phyloP scores from a whole-genome alignment of 495 filamentous ascomycete genomes.

The Penicillium lividum region DNA sequence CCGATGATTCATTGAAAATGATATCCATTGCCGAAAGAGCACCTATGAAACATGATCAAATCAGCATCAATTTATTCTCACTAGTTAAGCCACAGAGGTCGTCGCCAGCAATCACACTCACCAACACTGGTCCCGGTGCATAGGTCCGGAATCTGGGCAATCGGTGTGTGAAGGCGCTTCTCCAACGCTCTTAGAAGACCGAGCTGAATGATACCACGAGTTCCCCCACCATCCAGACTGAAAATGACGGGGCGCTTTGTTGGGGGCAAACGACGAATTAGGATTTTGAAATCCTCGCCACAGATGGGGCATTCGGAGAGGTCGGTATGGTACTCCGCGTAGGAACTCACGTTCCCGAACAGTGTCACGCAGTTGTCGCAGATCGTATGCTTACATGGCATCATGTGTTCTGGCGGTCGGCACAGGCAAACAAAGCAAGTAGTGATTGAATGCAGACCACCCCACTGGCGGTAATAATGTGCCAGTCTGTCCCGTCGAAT shows the following conservation, averaged over 20 bases:
- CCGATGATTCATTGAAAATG: slow-evolving; percentile 19
- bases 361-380: slow-evolving; percentile 32
- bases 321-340: slow-evolving; percentile 19
- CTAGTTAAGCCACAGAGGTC: not conserved
- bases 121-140: slow-evolving; percentile 53
- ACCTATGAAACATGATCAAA: too few relatives aligned
- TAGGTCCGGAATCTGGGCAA: slow-evolving; percentile 51
- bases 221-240: slow-evolving; percentile 59
- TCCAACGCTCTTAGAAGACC: slow-evolving; percentile 46
- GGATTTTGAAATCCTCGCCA: slow-evolving; percentile 33
- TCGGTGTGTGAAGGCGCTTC: slow-evolving; percentile 38
- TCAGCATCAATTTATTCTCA: too few relatives aligned
- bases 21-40: not conserved
- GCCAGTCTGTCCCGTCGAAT: too few relatives aligned
- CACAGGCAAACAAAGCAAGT: slow-evolving; percentile 33
- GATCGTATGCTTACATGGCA: slow-evolving; percentile 34
- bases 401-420: slow-evolving; percentile 29
- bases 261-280: slow-evolving; percentile 30
- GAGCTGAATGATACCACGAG: slow-evolving; percentile 50
- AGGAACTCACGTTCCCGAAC: slow-evolving; percentile 13
- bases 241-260: slow-evolving; percentile 53
- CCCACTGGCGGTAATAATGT: too few relatives aligned
- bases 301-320: slow-evolving; percentile 35
- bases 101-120: slow-evolving; percentile 22
- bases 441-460: slow-evolving; percentile 14